Base-by-base conservation (phyloP, 1,284 basidiomycete species). In the Heterobasidion irregulare region DNA sequence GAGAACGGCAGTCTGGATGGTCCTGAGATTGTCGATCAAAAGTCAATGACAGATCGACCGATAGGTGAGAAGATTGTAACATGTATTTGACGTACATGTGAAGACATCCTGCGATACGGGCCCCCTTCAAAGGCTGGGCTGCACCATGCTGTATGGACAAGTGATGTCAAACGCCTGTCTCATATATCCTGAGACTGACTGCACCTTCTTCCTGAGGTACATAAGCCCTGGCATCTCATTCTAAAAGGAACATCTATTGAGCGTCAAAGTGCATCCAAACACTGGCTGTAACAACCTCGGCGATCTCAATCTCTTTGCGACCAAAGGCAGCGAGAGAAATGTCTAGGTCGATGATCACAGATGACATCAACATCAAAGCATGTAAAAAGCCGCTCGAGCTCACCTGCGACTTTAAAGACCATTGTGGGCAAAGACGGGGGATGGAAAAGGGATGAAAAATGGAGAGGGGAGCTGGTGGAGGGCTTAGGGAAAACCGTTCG, bases 291-390 rank as follows among this genome's bases (percentile, higher is more conserved):
- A 46, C 58, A 64, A 89, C 89, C 82, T 98, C 94, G 63, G 95
- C 94, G 73, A 98, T 94, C 79, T 96, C 89, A 68, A 98, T 92
- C 79, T 98, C 95, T 80, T 98, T 97, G 77, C 95, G 93, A 75
- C 94, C 92, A 72, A 93, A 95, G 60, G 93, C 91, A 70, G 94
- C 95, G 70, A 98, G 91, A 69, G 94, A 98, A 70, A 97, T 79
- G 71, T 98, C 94, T 89, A 70, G 62, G 70, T 64, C 64, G 53
- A 16, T 26, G 26, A 26, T 44, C 43, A 34, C 58, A 46, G 7
- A 47, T 36, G 45, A 19, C 38, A 15, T 35, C 19, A 19, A 16
- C 15, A 47, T 51, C 46, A 18, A 35, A 46, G 46, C 34, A 13
- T n/a, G 13, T 13, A 18, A 6, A 47, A 12, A 38, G 16, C 10